Percentiles rank a stretch among this genome's conserved stretches.
Conservation (phyloP, 345 rosid genomes). For the Citrus medica region DNA sequence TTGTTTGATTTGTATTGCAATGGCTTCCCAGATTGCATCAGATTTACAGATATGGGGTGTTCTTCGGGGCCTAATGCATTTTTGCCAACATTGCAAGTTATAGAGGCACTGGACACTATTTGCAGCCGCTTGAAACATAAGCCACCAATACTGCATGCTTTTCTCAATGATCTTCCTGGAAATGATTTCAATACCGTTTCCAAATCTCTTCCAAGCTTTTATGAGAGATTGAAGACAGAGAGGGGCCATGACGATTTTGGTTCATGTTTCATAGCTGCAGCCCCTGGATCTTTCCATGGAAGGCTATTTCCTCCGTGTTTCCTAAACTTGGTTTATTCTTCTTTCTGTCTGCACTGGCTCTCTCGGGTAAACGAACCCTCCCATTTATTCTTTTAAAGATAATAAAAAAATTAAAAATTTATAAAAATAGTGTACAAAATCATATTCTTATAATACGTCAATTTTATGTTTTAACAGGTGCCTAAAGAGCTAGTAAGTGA, state of each 20-base stretch:
- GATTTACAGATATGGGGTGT: conserved; percentile 10
- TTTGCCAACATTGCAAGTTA: neutral
- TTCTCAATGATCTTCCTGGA: conserved; percentile 25
- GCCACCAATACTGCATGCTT: neutral
- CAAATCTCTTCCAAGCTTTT: conserved; percentile 15
- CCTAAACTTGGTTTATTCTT: conserved; percentile 24
- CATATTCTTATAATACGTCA: neutral
- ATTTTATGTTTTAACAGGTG: neutral
- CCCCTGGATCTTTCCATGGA: conserved; percentile 20
- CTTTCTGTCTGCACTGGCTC: conserved; percentile 20
- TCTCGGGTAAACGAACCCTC: conserved; percentile 1
- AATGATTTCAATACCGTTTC: conserved; percentile 22
- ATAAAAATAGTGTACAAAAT: neutral
- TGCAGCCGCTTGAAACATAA: neutral
- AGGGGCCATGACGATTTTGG: neutral
- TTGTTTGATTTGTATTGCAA: neutral
- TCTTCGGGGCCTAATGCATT: neutral
- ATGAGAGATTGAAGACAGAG: conserved; percentile 2
- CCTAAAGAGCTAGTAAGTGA: neutral
- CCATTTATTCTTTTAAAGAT: too few species aligned
- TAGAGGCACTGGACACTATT: neutral
- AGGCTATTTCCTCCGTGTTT: conserved; percentile 18
- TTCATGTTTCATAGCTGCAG: conserved; percentile 17
- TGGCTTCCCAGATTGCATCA: conserved; percentile 6
- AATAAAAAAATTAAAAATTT: too few species aligned